Evolutionary conservation across 345 rosid species (phyloP).

Genomic region (Hirschfeldia incana): DNA sequence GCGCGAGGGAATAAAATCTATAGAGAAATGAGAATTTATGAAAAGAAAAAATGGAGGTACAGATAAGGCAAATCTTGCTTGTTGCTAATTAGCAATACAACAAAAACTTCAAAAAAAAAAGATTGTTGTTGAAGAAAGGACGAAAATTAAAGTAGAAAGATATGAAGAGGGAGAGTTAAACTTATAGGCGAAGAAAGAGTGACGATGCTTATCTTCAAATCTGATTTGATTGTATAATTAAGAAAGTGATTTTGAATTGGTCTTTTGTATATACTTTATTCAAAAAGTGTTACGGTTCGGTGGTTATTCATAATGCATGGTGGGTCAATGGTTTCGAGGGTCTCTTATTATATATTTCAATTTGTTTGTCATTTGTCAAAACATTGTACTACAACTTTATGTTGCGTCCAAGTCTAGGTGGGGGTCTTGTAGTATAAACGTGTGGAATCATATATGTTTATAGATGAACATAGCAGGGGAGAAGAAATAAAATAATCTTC

Average conservation of each 20-base stretch:
- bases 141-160: neutral
- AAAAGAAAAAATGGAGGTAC: constrained; percentile 14
- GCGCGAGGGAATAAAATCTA: no score
- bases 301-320: constrained; percentile 24
- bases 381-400: neutral
- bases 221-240: neutral
- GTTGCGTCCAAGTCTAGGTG: neutral
- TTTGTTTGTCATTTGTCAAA: neutral
- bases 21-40: no score
- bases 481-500: neutral
- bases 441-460: neutral
- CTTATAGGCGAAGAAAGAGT: constrained; percentile 25
- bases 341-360: neutral
- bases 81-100: constrained; percentile 25
- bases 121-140: neutral
- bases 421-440: neutral
- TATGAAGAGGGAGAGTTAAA: neutral
- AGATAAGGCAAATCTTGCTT: constrained; percentile 32
- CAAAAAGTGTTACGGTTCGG: constrained; percentile 6
- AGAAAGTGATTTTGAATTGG: constrained; percentile 15
- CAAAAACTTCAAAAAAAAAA: neutral
- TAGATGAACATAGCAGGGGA: neutral
- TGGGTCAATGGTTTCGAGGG: constrained; percentile 22
- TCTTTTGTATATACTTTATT: neutral
- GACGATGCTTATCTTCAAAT: neutral